Conservation (phyloP, 164 flowering plant species). For the Nymphaea colorata region DNA sequence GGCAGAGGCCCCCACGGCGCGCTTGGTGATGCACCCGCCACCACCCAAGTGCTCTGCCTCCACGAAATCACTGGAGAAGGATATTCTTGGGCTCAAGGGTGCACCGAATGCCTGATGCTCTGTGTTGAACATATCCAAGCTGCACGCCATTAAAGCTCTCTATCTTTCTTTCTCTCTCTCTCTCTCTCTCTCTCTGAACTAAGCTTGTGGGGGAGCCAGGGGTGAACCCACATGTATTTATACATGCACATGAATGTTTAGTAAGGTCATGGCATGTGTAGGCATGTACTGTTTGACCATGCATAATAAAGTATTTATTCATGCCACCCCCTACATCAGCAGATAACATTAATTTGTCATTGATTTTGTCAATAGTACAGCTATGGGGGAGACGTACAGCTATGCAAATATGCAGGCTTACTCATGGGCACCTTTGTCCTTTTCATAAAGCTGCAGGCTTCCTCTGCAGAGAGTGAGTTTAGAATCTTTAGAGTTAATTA, state of each 20-base stretch:
- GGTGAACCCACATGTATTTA: neutral
- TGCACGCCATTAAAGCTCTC: conserved; percentile 39
- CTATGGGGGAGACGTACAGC: neutral
- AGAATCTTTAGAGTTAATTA: no score
- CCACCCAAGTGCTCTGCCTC: conserved; percentile 12
- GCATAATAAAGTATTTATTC: neutral
- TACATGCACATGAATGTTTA: conserved; percentile 1
- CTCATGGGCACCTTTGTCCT: no score
- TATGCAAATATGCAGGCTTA: neutral
- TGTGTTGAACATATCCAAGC: conserved; percentile 50
- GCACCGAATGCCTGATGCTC: conserved; percentile 32
- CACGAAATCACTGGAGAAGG: conserved; percentile 70
- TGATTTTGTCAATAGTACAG: neutral
- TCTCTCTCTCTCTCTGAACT: conserved; percentile 1
- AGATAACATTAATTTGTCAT: neutral
- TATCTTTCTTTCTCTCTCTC: neutral
- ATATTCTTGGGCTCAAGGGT: conserved; percentile 65
- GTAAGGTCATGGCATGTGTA: neutral
- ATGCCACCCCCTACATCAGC: conserved; percentile 3
- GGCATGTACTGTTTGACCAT: conserved; percentile 1
- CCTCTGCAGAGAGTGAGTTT: no score
- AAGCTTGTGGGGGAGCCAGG: neutral
- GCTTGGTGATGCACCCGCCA: conserved; percentile 24
- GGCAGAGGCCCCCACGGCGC: conserved; percentile 32
- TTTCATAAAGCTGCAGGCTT: no score